Conservation (phyloP, 345 rosid species). For the Camelina neglecta region DNA sequence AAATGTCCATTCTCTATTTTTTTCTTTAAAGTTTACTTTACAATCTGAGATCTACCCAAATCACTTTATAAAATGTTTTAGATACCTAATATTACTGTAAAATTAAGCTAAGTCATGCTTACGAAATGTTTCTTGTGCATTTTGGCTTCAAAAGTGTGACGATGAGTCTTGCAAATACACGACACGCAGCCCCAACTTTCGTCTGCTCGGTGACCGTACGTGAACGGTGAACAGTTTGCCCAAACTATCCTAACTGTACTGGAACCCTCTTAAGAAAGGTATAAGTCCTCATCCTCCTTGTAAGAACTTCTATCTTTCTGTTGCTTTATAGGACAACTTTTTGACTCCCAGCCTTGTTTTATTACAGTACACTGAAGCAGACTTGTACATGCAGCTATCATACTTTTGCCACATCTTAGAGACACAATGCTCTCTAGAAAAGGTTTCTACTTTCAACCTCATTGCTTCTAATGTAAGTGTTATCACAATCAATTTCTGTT, state of each 20-base stretch:
- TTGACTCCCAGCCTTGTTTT: constrained; percentile 3
- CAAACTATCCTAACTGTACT: constrained; percentile 86
- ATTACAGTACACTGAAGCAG: constrained; percentile 83
- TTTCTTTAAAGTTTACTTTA: no score
- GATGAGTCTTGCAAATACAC: constrained; percentile 91
- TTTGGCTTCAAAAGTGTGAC: constrained; percentile 68
- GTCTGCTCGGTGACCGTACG: constrained; percentile 67
- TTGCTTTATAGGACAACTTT: constrained; percentile 9
- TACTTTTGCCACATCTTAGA: constrained; percentile 85
- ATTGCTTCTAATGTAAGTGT: neutral
- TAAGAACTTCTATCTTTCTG: neutral
- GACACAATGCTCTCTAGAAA: constrained; percentile 64
- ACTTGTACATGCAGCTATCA: constrained; percentile 88
- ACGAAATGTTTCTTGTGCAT: neutral
- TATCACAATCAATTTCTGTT: neutral
- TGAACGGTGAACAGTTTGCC: constrained; percentile 91
- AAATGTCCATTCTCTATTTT: no score
- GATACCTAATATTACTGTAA: neutral
- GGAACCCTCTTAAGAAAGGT: constrained; percentile 89
- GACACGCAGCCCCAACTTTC: constrained; percentile 66
- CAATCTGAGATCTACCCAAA: no score
- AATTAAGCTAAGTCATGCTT: neutral
- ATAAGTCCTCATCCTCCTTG: neutral
- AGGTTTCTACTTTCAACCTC: constrained; percentile 52
- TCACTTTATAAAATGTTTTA: no score